Base-by-base conservation (phyloP, 352 stramenopile genomes). In the Pythium guiyangense region DNA sequence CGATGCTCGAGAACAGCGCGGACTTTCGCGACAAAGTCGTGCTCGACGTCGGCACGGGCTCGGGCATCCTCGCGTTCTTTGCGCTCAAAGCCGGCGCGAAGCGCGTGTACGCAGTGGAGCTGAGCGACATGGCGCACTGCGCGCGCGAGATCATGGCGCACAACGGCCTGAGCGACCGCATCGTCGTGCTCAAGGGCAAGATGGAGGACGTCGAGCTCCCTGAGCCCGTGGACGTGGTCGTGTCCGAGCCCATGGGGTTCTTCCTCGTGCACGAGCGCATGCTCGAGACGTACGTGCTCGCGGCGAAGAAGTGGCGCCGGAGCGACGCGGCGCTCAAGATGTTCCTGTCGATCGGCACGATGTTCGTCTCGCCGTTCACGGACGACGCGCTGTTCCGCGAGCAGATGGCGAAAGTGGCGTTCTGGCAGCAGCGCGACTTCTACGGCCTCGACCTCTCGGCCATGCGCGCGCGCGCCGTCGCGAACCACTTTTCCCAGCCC, bases 241-340 rank as follows among this genome's bases (percentile, higher is more conserved):
- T 99, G 20, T 98, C 92, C 4, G 97, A 99, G 77, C 98, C 97
- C 79, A 99, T 99, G 97, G 98, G 98, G 25, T 99, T 99, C 74
- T 99, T 99, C 67, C 89, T 99, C 26, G 84, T 99, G 42, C 88
- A 98, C 64, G 98, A 99, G 71, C 96, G 88, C 55, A 99, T 99
- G 98, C 84, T 99, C 37, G 97, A 99, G 78, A 98, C 89, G 31
- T 96, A 99, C 47, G 93, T 99, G 27, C 70, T 81, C 18, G 97
- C 95, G 2, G 78, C 97, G 17, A 90, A 98, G 63, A 96, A 93
- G 66, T 99, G 97, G 80, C 71, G 98, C 22, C 96, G 96, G 59
- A 74, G 75, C 35, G 55, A 54, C 12, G 63, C 70, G 18, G 46
- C 42, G 37, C 84, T 87, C 60, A 81, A 81, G 59, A 99, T 99